phyloP scores from a whole-genome alignment of 1,284 basidiomycete genomes.

The Ustilago xerochloae region DNA sequence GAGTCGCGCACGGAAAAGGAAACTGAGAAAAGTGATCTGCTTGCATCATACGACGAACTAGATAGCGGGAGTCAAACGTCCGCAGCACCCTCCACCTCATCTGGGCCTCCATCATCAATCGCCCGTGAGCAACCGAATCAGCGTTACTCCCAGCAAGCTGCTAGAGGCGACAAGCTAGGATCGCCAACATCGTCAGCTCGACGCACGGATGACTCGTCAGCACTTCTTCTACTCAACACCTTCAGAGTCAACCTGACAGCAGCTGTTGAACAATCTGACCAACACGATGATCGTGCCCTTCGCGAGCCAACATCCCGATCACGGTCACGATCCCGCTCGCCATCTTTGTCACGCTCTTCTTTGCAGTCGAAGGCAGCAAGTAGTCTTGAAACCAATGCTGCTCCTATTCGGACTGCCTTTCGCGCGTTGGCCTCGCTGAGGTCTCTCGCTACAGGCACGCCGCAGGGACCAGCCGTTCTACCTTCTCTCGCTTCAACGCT shows the following conservation, averaged over 20 bases:
- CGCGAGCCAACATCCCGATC: neutral
- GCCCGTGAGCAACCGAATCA: neutral
- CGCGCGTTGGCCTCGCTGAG: conserved; percentile 19
- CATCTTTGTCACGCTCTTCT: conserved; percentile 10
- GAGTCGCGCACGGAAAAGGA: neutral
- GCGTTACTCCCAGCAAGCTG: neutral
- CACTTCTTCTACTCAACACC: conserved; percentile 49
- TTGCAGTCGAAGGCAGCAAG: neutral
- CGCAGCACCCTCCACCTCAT: conserved; percentile 8
- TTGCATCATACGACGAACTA: neutral
- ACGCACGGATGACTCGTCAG: conserved; percentile 18
- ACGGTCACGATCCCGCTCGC: conserved; percentile 3
- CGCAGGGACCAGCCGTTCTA: conserved; percentile 23
- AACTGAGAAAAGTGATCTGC: neutral
- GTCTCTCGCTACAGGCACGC: conserved; percentile 24
- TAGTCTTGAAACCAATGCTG: neutral
- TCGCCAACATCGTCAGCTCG: neutral
- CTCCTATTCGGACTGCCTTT: neutral
- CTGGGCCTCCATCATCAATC: conserved; percentile 1
- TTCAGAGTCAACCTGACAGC: conserved; percentile 26
- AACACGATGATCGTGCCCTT: neutral
- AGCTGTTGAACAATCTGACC: conserved; percentile 1
- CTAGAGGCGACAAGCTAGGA: neutral
- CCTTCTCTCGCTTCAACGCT: conserved; percentile 38
- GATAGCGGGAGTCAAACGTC: neutral